Evolutionary conservation across 805 yeast genomes (phyloP).

Genomic region (Kodamaea laetipori): DNA sequence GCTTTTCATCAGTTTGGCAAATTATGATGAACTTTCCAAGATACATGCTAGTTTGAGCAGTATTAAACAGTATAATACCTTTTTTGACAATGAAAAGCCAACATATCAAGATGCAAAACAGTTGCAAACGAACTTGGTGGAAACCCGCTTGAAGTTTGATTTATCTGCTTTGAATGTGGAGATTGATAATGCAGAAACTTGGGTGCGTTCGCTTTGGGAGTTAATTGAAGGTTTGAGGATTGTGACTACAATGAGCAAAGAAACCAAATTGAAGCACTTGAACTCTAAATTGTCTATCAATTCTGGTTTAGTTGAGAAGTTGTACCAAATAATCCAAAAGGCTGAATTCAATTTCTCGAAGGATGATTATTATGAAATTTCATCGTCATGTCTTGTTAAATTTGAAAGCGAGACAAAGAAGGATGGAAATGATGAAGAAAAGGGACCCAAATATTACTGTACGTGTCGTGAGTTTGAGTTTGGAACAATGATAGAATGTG

Average conservation of each 20-base stretch:
- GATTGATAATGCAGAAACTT: conserved; percentile 23
- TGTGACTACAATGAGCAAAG: conserved; percentile 22
- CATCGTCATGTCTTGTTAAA: conserved; percentile 26
- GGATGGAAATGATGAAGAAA: conserved; percentile 14
- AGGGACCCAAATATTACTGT: conserved; percentile 44
- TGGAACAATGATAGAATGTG: conserved; percentile 72
- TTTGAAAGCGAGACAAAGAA: conserved; percentile 4
- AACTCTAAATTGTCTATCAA: conserved; percentile 23
- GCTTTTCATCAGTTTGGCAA: conserved; percentile 25
- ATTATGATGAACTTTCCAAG: conserved; percentile 31
- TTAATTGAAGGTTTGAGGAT: conserved; percentile 17
- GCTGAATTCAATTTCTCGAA: conserved; percentile 29
- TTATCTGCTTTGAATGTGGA: conserved; percentile 15
- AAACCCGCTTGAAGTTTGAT: conserved; percentile 24
- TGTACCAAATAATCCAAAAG: conserved; percentile 23
- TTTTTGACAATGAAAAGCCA: conserved; percentile 10
- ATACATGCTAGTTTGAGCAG: conserved; percentile 25
- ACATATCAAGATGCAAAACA: conserved; percentile 27
- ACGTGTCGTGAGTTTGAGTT: conserved; percentile 62
- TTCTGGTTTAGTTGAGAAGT: conserved; percentile 21
- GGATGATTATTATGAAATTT: conserved; percentile 28
- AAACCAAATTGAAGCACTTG: conserved; percentile 18
- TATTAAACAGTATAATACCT: conserved; percentile 19
- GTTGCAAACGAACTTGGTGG: conserved; percentile 23
- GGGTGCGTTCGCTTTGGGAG: conserved; percentile 24